These are phyloP conservation scores for Acanthamoeba lenticulata DNA, from an alignment of 208 protist species.

Conservation along the genomic window DNA sequence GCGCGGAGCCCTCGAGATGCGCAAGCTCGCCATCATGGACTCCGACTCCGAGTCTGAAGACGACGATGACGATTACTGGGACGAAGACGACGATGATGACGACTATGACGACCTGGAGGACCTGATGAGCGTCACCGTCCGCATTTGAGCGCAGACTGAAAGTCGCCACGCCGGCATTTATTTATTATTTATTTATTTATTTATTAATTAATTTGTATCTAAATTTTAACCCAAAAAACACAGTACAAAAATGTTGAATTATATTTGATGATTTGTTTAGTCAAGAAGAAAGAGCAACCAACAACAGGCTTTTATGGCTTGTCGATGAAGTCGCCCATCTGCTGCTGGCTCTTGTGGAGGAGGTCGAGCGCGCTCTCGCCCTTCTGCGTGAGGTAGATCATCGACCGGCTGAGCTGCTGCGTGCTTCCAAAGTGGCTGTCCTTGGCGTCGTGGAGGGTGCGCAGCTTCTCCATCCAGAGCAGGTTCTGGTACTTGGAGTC, in stretches of 20 bases:
- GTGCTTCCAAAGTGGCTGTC: not conserved
- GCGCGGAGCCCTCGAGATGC: not conserved
- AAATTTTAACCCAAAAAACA: too few species aligned
- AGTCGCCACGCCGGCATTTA: too few species aligned
- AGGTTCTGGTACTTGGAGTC: slow-evolving; percentile 16
- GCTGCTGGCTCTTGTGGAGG: slow-evolving; percentile 14
- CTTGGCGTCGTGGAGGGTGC: not conserved
- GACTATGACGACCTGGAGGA: slow-evolving; percentile 2
- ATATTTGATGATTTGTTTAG: too few species aligned
- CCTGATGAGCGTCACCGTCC: not conserved
- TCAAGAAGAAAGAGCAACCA: too few species aligned
- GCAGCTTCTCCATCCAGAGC: slow-evolving; percentile 14
- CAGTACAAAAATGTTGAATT: too few species aligned
- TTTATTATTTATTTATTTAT: too few species aligned
- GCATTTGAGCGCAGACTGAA: too few species aligned
- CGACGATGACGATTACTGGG: slow-evolving; percentile 1
- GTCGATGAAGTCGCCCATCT: not conserved
- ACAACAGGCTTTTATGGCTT: too few species aligned
- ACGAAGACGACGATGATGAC: not conserved
- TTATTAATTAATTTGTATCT: too few species aligned
- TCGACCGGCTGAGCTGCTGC: slow-evolving; percentile 35
- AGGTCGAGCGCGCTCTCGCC: slow-evolving; percentile 8
- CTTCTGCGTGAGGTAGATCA: slow-evolving; percentile 33
- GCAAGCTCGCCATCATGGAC: slow-evolving; percentile 24
- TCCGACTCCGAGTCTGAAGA: not conserved